Base-by-base conservation (phyloP, 495 filamentous ascomycete species). In the Aspergillus biplanus region DNA sequence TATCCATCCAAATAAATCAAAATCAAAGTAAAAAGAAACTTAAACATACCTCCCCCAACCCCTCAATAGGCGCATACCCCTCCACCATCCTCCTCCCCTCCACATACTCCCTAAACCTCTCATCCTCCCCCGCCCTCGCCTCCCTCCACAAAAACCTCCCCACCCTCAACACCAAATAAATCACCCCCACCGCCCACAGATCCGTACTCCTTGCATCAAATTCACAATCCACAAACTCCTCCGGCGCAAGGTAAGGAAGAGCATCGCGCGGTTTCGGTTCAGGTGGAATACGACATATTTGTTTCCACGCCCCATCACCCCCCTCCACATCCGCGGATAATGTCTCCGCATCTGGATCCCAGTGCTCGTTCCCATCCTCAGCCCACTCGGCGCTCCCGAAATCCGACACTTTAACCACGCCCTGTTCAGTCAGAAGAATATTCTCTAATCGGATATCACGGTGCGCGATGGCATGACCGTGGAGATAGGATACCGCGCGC, bases 361-460 rank as follows among this genome's bases (percentile, higher is more conserved):
- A 13, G 55, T 16, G 4, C 86, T 76, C 9, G 15, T 18, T 9
- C 0, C 21, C 55, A 46, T 35, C 35, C 4, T 16, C 34, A 8
- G 15, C 16, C 58, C 46, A 60, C 48, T 52, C 33, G 3, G 47
- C 58, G 47, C 58, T 52, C 33, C 50, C 50, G 27, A 62, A 56
- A 47, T 48, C 50, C 1, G 50, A 27, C n/a, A 62, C 21, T 13
- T 56, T 56, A 2, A 62, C 37, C 2, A 49, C 34, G 4, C 37
- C 50, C 5, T 35, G 4, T 4, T 13, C 50, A 2, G 59, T 56
- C 8, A 62, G 37, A 12, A 88, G 75, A 3, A 89, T 74, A 50
- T 87, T 87, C 42, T 88, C 86, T 4, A 84, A 85, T 67, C 86
- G 86, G 15, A 88, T 67, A 62, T 88, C 85, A 34, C 85, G 68